Percentiles rank a stretch among this genome's conserved stretches.
These are phyloP conservation scores for Aspergillus sergii DNA, from an alignment of 2,329 filamentous ascomycete genomes.

Conservation along the genomic window DNA sequence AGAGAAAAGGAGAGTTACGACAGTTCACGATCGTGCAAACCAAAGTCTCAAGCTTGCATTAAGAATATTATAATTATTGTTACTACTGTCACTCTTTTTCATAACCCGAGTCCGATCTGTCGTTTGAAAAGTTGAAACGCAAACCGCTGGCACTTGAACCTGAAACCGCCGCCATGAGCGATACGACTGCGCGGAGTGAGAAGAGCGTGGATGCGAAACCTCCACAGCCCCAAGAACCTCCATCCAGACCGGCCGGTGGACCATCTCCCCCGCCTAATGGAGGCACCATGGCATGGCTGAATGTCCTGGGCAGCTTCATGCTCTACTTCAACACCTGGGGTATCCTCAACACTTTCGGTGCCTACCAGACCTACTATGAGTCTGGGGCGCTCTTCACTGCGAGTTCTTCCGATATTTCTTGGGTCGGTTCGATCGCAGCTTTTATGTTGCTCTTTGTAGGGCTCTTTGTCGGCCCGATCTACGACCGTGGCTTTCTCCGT, in stretches of 20 bases:
- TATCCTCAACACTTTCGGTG: constrained; percentile 4
- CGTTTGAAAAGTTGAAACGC: background rate
- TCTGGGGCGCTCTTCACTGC: background rate
- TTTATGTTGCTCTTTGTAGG: constrained; percentile 15
- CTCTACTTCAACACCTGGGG: constrained; percentile 1
- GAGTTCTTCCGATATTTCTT: constrained; percentile 11
- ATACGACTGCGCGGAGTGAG: background rate
- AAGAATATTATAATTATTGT: background rate
- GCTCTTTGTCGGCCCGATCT: constrained; percentile 10
- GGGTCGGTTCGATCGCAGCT: constrained; percentile 18
- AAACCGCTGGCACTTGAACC: background rate
- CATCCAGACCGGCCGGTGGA: background rate
- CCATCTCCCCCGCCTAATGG: background rate
- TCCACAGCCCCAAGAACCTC: background rate
- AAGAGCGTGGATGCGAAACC: background rate
- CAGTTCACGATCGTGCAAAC: background rate
- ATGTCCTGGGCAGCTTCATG: background rate
- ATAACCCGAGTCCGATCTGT: background rate
- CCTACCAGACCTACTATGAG: constrained; percentile 6
- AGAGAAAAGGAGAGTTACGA: background rate
- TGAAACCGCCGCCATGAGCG: background rate
- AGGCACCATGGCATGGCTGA: background rate
- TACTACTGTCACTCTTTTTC: background rate
- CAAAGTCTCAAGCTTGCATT: background rate
- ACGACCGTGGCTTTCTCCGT: constrained; percentile 7